Evolutionary conservation across 1,284 basidiomycete species (phyloP), one percentile per base, ranked within the genome.

Genomic region (Naganishia albida): DNA sequence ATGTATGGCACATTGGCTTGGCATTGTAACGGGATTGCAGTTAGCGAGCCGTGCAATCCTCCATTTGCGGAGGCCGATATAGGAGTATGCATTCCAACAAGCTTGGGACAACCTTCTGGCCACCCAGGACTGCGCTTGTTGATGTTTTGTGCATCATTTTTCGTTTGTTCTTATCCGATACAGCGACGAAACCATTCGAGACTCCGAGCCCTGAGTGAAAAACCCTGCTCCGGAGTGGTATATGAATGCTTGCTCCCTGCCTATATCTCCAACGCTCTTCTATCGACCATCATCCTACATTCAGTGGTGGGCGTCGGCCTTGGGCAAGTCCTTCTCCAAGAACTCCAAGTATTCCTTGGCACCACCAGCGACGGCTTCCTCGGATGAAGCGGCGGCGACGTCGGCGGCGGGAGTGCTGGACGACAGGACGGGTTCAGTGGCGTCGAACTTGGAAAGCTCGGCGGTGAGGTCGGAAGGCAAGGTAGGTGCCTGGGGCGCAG

Each of bases 401-500:
- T 72, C 67, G 3, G 72, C 68, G 34, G 75, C 63, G 30, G 76
- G 56, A 28, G 73, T 72, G 7, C 78, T 77, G 6, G 79, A 77
- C 57, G 72, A 76, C 69, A 85, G 81, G 48, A 83, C 80, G 60
- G 91, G 91, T 77, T 93, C 88, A 7, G 85, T 77, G 8, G 86
- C 82, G 70, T 92, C 90, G 75, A 92, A 94, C 55, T 87, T 86
- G 48, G 88, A 80, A 68, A 93, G 85, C 73, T 92, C 90, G n/a
- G 86, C 78, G 23, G 91, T 88, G 71, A 93, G 85, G 80, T 93
- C 88, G 62, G 84, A 76, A 54, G 91, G 89, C 64, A 92, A 82
- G 15, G 84, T 75, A 10, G 91, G 91, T 1, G 85, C 79, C 66
- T 85, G 81, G 62, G 91, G 91, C 25, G 84, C 75, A 23, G 86